Evolutionary conservation across 2,329 filamentous ascomycete genomes (phyloP), one percentile per base, ranked within the genome.

Genomic region (Pseudomassariella vexata): DNA sequence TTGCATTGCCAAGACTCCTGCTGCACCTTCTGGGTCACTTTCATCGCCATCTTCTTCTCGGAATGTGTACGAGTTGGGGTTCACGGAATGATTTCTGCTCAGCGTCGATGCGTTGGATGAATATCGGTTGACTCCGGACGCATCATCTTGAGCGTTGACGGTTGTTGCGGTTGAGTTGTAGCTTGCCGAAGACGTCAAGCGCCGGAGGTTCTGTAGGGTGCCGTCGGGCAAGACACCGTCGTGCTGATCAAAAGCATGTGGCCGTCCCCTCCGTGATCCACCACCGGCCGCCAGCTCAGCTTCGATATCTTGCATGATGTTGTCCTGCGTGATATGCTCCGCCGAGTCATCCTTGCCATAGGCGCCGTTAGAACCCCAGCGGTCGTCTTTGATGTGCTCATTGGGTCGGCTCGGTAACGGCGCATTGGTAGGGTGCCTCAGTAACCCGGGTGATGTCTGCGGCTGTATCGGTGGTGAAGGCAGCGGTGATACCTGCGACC

Each of bases 1-100:
- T 37, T 79, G 79, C 72, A 96, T 78, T 44, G 88, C 88, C 52
- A 85, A 75, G 31, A 94, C 63, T 11, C 92, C 90, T 38, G 86
- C 86, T 23, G 83, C 80, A 14, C 84, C 90, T 56, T 95, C 90
- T 0, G 84, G 79, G 51, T 96, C 90, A 50, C 87, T 94, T 30
- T 94, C 87, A 34, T 90, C 83, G 9, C 70, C 70, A 18, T 70
- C 64, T 21, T 68, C 60, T 40, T 63, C 60, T n/a, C n/a, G n/a
- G 29, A 56, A 45, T n/a, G 29, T 22, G 42, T 60, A 57, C 2
- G 56, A 47, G 4, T 56, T 50, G 2, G 56, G 49, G n/a, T 56
- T 55, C 19, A 49, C 48, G n/a, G 46, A 53, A 37, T 44, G 47
- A 30, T 56, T 60, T 30, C 58, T 55, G 37, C 55, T 57, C 9